Base-by-base conservation (phyloP, 495 filamentous ascomycete species). In the Trypethelium eluteriae region DNA sequence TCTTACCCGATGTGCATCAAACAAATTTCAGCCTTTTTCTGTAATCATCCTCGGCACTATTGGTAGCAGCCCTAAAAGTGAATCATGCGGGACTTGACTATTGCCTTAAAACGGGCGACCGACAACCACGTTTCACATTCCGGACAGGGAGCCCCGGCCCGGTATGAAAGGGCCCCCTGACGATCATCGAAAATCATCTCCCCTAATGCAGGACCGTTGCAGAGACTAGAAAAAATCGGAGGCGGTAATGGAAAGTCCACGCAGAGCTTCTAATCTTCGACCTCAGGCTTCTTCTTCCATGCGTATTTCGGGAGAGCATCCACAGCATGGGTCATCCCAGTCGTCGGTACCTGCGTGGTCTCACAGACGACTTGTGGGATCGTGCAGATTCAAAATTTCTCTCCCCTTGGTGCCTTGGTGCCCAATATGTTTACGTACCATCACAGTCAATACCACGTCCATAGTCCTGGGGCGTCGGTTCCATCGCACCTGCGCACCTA, bases 121-220 rank as follows among this genome's bases (percentile, higher is more conserved):
- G 49, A 53, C n/a, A n/a, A 53, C 49, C 11, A 11, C n/a, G 49
- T 53, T 53, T 59, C 53, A 32, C 18, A 59, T 59, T 36, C 6
- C 14, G 10, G 53, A 36, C 53, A 9, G 7, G 53, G 53, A 7
- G 36, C 53, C 7, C 32, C 53, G 53, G 53, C 53, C 53, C 53
- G 53, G 53, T 35, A 59, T 59, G n/a, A 59, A 7, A 59, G 53
- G 53, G 2, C 18, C 53, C 53, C 53, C 53, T 59, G 53, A 59
- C 36, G 53, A 59, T 59, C 53, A 59, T 14, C 25, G 53, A 35
- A 59, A 14, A 59, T 59, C 53, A 59, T 25, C 25, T 25, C 18
- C 25, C 53, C 53, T 59, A 59, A 59, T 59, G 53, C 53, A 59
- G 53, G 53, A 59, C 53, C 53, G 53, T 59, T 59, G 53, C 7